Evolutionary conservation across 495 filamentous ascomycete species (phyloP).

Genomic region (Choiromyces venosus): DNA sequence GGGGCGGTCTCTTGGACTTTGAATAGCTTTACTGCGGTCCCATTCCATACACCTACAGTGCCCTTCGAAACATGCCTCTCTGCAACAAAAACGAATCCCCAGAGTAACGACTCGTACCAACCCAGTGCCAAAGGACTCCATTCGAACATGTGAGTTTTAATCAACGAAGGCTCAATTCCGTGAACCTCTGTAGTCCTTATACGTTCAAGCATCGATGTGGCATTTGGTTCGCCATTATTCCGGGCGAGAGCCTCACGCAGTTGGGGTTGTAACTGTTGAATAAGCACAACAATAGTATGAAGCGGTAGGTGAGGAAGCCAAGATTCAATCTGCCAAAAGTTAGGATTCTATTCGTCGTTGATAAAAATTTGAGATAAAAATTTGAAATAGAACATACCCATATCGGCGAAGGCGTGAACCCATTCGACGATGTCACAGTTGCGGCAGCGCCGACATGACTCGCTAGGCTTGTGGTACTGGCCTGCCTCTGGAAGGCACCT

Average conservation of each 20-base stretch:
- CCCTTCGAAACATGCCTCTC: slow-evolving; percentile 86
- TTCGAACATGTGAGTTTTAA: slow-evolving; percentile 83
- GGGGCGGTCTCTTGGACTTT: slow-evolving; percentile 77
- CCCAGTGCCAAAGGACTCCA: slow-evolving; percentile 89
- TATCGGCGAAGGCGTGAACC: slow-evolving; percentile 70
- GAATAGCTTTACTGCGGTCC: slow-evolving; percentile 81
- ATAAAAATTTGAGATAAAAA: neutral
- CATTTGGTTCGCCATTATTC: slow-evolving; percentile 37
- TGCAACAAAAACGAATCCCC: slow-evolving; percentile 88
- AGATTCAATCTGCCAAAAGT: slow-evolving; percentile 66
- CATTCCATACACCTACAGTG: slow-evolving; percentile 93
- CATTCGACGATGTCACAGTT: slow-evolving; percentile 46
- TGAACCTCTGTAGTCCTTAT: slow-evolving; percentile 48
- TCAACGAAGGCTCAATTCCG: slow-evolving; percentile 67
- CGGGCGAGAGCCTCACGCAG: slow-evolving; percentile 19
- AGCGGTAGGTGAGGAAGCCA: slow-evolving; percentile 92
- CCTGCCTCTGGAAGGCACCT: slow-evolving; percentile 86
- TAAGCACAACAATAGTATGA: slow-evolving; percentile 79
- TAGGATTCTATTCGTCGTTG: slow-evolving; percentile 23
- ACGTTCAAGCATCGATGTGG: slow-evolving; percentile 22
- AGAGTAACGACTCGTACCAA: slow-evolving; percentile 93
- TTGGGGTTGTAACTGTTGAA: slow-evolving; percentile 54
- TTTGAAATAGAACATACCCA: slow-evolving; percentile 53
- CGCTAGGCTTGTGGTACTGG: slow-evolving; percentile 76
- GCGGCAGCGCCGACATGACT: slow-evolving; percentile 50